Evolutionary conservation across 2,329 filamentous ascomycete species (phyloP), one percentile per base, ranked within the genome.

Genomic region (Fusarium transvaalense): DNA sequence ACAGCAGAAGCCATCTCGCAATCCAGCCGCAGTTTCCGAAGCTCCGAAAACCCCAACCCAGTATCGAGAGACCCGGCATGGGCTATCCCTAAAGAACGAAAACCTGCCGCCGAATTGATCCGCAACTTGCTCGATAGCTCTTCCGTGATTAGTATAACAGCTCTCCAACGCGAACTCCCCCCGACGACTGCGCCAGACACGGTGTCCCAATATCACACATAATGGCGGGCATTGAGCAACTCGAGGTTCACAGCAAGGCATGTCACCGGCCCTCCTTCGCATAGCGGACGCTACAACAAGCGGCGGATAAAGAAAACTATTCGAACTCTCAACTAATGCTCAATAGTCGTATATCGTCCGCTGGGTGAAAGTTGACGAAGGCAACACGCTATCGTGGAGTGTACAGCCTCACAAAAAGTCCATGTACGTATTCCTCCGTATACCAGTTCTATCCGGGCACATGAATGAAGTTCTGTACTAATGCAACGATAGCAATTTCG

Each of bases 341-440:
- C 37, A n/a, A 17, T 72, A 98, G 96, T 97, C 94, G 69, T 99
- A 99, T 82, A 94, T 99, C 74, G 93, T 99, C 59, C 93, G 96
- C 76, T 99, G 96, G 95, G 92, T 97, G 73, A 91, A 93, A 77
- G 95, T 97, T 72, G 90, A 94, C 57, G 90, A 93, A 68, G 92
- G 92, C 55, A 91, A 97, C 79, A 97, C 94, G 51, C 94, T 99
- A 74, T 97, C 94, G 17, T 99, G 96, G 96, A 97, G 93, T 76
- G 89, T 99, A 38, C 94, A 98, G 77, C 96, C 96, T 42, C 94
- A 98, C 80, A 98, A 97, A 83, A 98, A 97, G 82, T 97, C 95
- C 61, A 91, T 99, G 89, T 91, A 81, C 74, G 82, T 37, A 61
- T 19, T 21, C 29, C 48, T 31, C 45, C 35, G 46, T 34, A 50